Evolutionary conservation across 1,139 yeast species (phyloP).

Genomic region (Taiozyma sp.): DNA sequence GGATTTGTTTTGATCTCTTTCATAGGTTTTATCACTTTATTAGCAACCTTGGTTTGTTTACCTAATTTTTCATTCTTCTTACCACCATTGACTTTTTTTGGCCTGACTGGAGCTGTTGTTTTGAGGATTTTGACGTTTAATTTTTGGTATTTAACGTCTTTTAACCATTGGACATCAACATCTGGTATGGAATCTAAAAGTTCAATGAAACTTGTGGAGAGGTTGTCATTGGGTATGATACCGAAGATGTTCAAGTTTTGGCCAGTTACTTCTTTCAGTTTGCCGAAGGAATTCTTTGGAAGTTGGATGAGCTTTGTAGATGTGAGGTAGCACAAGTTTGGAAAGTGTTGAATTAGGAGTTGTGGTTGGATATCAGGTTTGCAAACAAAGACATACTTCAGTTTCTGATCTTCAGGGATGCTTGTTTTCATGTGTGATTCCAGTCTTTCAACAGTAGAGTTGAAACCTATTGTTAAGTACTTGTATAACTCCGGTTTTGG

Average conservation of each 20-base stretch:
- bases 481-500: slow-evolving; percentile 26
- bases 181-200: slow-evolving; percentile 24
- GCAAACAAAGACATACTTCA: slow-evolving; percentile 42
- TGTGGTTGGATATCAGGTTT: slow-evolving; percentile 46
- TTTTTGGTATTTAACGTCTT: slow-evolving; percentile 27
- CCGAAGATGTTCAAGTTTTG: slow-evolving; percentile 17
- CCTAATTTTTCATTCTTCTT: not conserved
- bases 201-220: slow-evolving; percentile 30
- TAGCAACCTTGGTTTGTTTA: not conserved
- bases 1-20: not conserved
- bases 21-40: not conserved
- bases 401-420: slow-evolving; percentile 4
- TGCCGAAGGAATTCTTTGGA: slow-evolving; percentile 41
- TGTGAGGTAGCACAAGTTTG: slow-evolving; percentile 44
- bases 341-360: slow-evolving; percentile 45
- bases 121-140: slow-evolving; percentile 34
- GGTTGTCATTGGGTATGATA: slow-evolving; percentile 12
- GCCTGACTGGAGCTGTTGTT: slow-evolving; percentile 24
- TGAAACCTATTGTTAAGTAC: slow-evolving; percentile 44
- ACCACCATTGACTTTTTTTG: slow-evolving; percentile 1
- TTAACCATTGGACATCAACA: slow-evolving; percentile 42
- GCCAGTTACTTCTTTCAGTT: slow-evolving; percentile 32
- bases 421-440: slow-evolving; percentile 39
- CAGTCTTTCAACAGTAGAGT: slow-evolving; percentile 42
- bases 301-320: slow-evolving; percentile 46